Percentiles rank a stretch among this genome's conserved stretches.
These are phyloP conservation scores for Backusella mclennaniae DNA, from an alignment of 192 early-diverging fungal species.

Conservation along the genomic window DNA sequence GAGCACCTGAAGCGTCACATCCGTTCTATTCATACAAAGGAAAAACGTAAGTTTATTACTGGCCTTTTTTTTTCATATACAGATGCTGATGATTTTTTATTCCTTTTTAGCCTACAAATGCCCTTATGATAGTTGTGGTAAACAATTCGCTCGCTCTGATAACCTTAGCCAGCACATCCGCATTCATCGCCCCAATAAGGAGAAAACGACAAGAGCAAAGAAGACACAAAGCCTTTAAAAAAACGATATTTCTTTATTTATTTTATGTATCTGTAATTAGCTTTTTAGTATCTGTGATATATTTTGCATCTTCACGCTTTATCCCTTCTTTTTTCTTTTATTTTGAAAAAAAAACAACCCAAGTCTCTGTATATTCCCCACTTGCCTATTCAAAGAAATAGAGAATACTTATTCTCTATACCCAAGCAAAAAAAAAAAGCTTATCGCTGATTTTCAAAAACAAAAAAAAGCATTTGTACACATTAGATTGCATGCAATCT, in stretches of 20 bases:
- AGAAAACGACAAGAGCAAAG: not conserved
- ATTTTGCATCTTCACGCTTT: not conserved
- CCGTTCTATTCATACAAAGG: conserved; percentile 58
- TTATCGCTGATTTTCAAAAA: not conserved
- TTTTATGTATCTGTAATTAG: conserved; percentile 1
- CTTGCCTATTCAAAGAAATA: not conserved
- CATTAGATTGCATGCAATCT: conserved; percentile 10
- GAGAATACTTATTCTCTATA: not conserved
- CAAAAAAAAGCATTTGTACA: not conserved
- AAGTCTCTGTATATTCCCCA: not conserved
- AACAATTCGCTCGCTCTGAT: conserved; percentile 53
- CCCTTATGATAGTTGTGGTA: conserved; percentile 43
- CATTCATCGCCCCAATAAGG: conserved; percentile 43
- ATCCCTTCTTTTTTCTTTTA: not conserved
- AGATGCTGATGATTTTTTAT: not conserved
- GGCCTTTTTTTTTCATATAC: not conserved
- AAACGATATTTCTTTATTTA: not conserved
- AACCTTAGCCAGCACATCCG: conserved; percentile 55
- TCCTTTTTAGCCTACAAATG: conserved; percentile 42
- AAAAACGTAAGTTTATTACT: conserved; percentile 37
- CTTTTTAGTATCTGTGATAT: not conserved
- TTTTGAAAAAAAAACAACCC: not conserved
- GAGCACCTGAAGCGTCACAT: conserved; percentile 60
- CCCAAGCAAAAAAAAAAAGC: not conserved
- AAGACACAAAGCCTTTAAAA: not conserved